Base-by-base conservation (phyloP, 1,284 basidiomycete genomes). In the Meripilus lineatus region DNA sequence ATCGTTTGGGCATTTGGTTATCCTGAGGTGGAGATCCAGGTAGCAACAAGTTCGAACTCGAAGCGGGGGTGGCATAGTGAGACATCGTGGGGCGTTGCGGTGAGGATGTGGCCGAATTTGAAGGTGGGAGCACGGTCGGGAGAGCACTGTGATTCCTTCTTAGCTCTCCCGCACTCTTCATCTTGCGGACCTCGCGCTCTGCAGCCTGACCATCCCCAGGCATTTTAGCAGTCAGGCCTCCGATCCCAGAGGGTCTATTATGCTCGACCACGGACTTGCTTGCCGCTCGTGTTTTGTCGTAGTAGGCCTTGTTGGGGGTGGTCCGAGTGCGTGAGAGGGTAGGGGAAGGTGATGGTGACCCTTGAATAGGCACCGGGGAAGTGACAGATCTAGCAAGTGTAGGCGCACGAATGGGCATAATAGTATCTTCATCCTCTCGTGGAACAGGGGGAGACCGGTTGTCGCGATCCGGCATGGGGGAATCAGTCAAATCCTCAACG, bases 81-180 rank as follows among this genome's bases (percentile, higher is more conserved):
- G 71, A 54, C 22, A 75, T 53, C 13, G 67, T 61, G 23, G 74
- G 68, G 22, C 70, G 69, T 23, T 70, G 66, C 35, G 72, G 65
- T 11, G 68, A 59, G 32, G 58, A 55, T 10, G 53, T 50, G 32
- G 56, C 48, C 22, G 61, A 57, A 37, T 45, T 49, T 14, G 58
- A 53, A 21, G 51, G 45, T 30, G 36, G 43, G 28, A 42, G 39
- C 11, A 46, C 37, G 28, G 56, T 33, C 13, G 47, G 50, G 7
- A 53, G 57, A 8, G 46, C 24, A 22, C 10, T 45, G 28, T 55
- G 45, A 17, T 70, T 72, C 47, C 77, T 71, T 40, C 81, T 76
- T 28, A 92, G 67, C 55, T 89, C 85, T 22, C 88, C 89, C 10
- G 89, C 89, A 57, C 87, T 90, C 63, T 89, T 88, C 89, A 93